Percentiles rank a stretch among this genome's conserved stretches.
Conservation (phyloP, 768 basidiomycete genomes). For the Strobilomyces dryophilus region DNA sequence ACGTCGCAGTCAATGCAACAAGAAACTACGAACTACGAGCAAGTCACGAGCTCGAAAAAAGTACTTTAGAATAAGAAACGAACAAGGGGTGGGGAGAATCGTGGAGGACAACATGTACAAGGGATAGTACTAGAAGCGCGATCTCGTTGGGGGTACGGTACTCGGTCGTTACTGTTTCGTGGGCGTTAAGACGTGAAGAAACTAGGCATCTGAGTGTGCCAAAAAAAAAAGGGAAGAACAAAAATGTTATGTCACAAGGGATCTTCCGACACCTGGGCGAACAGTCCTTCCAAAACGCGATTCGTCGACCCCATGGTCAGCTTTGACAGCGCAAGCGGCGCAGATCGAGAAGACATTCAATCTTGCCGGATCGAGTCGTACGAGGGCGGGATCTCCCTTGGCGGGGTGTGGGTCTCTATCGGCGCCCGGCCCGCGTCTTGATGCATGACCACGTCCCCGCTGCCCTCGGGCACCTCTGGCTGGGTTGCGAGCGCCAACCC, state of each 20-base stretch:
- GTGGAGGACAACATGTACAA: background rate
- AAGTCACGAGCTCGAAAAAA: background rate
- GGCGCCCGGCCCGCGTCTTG: constrained; percentile 26
- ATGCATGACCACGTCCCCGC: constrained; percentile 24
- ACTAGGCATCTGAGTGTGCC: too few relatives aligned
- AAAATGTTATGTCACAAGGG: too few relatives aligned
- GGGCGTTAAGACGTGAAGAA: too few relatives aligned
- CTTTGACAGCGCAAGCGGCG: background rate
- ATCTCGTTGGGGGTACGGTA: background rate
- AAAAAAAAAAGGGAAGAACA: too few relatives aligned
- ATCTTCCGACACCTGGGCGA: too few relatives aligned
- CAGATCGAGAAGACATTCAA: constrained; percentile 1
- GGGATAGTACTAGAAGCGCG: constrained; percentile 2
- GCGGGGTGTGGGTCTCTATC: constrained; percentile 12
- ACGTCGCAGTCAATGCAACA: background rate
- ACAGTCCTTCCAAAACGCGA: too few relatives aligned
- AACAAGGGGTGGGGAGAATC: background rate
- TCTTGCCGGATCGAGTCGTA: constrained; percentile 27
- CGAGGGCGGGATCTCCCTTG: constrained; percentile 26
- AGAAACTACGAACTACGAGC: background rate
- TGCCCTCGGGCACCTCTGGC: constrained; percentile 18
- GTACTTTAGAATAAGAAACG: background rate
- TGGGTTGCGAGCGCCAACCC: constrained; percentile 20
- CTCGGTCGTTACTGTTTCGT: too few relatives aligned
- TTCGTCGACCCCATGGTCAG: background rate